phyloP scores from a whole-genome alignment of 2,329 filamentous ascomycete species.

The Pseudocercospora vitis region DNA sequence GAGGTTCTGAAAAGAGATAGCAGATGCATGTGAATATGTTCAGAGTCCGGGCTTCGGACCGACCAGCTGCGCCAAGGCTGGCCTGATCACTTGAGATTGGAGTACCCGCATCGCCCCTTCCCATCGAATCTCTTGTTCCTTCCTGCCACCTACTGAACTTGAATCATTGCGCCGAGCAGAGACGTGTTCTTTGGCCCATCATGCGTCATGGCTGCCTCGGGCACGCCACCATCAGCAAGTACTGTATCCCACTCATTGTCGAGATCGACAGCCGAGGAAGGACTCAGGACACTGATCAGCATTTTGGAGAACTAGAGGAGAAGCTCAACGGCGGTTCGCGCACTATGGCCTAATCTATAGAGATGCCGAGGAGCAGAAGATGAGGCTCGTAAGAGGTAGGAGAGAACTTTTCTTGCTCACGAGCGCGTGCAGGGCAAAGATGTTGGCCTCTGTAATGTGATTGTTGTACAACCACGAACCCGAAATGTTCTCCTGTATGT shows the following conservation, averaged over 20 bases:
- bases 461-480: background rate
- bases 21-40: too few relatives aligned
- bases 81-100: too few relatives aligned
- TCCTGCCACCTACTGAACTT: too few relatives aligned
- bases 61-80: too few relatives aligned
- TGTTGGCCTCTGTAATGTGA: too few relatives aligned
- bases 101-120: too few relatives aligned
- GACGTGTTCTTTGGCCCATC: too few relatives aligned
- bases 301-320: background rate
- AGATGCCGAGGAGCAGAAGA: background rate
- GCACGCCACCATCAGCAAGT: background rate
- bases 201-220: background rate
- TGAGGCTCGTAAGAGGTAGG: background rate
- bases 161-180: too few relatives aligned
- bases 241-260: background rate
- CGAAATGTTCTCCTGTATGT: background rate
- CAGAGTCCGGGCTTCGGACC: too few relatives aligned
- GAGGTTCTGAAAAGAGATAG: too few relatives aligned
- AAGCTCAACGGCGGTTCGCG: slow-evolving; percentile 1
- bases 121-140: too few relatives aligned
- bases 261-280: background rate
- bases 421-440: too few relatives aligned
- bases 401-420: background rate
- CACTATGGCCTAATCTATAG: background rate
- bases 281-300: background rate